A percentile compares a stretch with the other conserved stretches of the same genome.
These are phyloP conservation scores for Castanea crenata DNA, from an alignment of 306 rosid genomes.

Conservation along the genomic window DNA sequence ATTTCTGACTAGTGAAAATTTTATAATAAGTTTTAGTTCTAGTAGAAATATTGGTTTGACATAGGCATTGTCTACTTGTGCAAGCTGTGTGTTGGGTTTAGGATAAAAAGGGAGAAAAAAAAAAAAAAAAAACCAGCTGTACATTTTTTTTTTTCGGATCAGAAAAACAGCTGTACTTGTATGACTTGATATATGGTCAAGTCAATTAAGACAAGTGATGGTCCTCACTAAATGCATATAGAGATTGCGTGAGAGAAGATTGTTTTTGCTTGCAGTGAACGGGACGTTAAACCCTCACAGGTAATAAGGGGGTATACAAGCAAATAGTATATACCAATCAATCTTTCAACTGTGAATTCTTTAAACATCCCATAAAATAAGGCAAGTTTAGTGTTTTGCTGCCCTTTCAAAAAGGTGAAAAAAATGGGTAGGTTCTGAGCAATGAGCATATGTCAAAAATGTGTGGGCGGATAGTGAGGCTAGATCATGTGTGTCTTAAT, in stretches of 20 bases:
- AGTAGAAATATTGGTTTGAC: too few relatives aligned
- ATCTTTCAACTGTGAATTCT: too few relatives aligned
- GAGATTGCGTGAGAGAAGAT: neutral
- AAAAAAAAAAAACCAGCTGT: neutral
- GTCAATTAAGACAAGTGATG: neutral
- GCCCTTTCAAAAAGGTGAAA: neutral
- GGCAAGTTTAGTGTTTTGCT: neutral
- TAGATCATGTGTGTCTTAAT: too few relatives aligned
- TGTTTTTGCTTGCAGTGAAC: neutral
- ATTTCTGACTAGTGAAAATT: too few relatives aligned
- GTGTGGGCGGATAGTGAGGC: too few relatives aligned
- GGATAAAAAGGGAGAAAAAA: neutral
- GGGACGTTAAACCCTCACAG: neutral
- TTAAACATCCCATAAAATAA: neutral
- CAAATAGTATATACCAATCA: too few relatives aligned
- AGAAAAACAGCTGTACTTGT: neutral
- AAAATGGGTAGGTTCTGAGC: neutral
- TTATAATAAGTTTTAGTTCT: too few relatives aligned
- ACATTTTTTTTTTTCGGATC: too few relatives aligned
- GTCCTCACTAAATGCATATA: neutral
- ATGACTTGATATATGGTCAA: neutral
- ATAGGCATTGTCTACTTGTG: too few relatives aligned
- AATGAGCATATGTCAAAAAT: neutral
- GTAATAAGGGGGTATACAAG: too few relatives aligned
- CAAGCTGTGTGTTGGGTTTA: too few relatives aligned